Base-by-base conservation (phyloP, 1,284 basidiomycete species). In the Fistulinella cinereoalba region DNA sequence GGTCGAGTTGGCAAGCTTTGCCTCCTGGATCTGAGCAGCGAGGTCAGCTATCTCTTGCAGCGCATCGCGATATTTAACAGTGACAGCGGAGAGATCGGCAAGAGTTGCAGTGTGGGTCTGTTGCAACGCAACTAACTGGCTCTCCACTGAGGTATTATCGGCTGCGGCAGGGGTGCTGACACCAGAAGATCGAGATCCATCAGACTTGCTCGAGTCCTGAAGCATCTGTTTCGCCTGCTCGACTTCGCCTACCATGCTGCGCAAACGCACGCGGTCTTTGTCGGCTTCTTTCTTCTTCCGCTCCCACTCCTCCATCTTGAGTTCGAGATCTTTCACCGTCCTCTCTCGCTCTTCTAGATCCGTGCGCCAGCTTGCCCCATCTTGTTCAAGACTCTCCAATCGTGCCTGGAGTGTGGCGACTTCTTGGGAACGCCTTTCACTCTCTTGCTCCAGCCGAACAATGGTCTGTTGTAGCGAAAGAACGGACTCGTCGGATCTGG, bases 31-130 rank as follows among this genome's bases (percentile, higher is more conserved):
- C 64, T 92, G 90, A 16, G 81, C 80, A 13, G 86, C 85, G 37
- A 97, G 77, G 54, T 93, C 89, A 12, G 87, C 87, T 51, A 97
- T 92, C 65, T 94, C 89, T 47, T 80, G 79, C 23, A 96, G 75
- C n/a, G 93, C 88, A 55, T 95, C 88, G 29, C 85, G 83, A 64
- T 96, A 96, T 64, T 92, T 93, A 33, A 71, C 69, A 5, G 87
- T 85, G 29, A 95, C 78, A 2, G 80, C 73, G 9, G 90, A 83
- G 23, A 95, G 76, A 60, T 94, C 88, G 3, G 81, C 74, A 10
- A 94, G 76, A 1, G 92, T 92, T 18, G 83, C 82, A 36, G 84
- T 78, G 57, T 92, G 83, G 1, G 85, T 88, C 58, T 85, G 79
- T 58, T 87, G 86, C 19, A 93, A 74, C 15, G 76, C 72, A 18